Conservation (phyloP, 805 yeast genomes). For the Ogataea ganodermae region DNA sequence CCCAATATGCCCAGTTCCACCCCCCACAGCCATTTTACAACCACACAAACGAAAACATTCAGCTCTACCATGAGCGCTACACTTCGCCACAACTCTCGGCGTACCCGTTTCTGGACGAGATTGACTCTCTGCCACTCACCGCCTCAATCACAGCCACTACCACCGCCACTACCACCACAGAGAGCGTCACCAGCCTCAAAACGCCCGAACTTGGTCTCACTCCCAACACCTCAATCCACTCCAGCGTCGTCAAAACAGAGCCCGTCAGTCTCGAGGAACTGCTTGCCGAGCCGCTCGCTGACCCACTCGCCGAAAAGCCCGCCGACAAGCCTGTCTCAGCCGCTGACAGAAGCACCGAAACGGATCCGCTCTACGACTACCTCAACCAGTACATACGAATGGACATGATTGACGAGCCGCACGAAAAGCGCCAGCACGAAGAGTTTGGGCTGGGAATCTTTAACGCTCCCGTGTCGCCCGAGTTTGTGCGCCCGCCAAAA, state of each 20-base stretch:
- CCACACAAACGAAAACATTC: constrained; percentile 17
- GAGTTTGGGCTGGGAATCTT: constrained; percentile 4
- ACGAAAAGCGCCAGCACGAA: neutral
- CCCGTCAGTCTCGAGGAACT: constrained; percentile 15
- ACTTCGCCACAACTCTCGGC: constrained; percentile 10
- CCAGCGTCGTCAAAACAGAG: constrained; percentile 7
- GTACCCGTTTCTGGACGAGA: constrained; percentile 15
- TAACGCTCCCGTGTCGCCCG: neutral
- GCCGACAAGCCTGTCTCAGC: constrained; percentile 6
- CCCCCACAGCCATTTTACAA: constrained; percentile 12
- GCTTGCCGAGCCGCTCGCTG: constrained; percentile 2
- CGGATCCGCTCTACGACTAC: constrained; percentile 19
- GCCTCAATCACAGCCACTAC: constrained; percentile 2
- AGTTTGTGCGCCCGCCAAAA: neutral
- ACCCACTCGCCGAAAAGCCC: neutral
- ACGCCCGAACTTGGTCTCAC: constrained; percentile 14
- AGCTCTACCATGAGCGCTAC: constrained; percentile 9
- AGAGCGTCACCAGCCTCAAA: constrained; percentile 8
- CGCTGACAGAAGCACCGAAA: constrained; percentile 6
- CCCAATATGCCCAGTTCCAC: neutral
- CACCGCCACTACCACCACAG: constrained; percentile 4
- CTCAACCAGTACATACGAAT: constrained; percentile 23
- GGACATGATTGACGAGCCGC: constrained; percentile 20
- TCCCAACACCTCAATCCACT: constrained; percentile 10
- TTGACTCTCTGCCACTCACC: constrained; percentile 6